phyloP scores from a whole-genome alignment of 176 grass and related monocot species.

The Chloris gayana region DNA sequence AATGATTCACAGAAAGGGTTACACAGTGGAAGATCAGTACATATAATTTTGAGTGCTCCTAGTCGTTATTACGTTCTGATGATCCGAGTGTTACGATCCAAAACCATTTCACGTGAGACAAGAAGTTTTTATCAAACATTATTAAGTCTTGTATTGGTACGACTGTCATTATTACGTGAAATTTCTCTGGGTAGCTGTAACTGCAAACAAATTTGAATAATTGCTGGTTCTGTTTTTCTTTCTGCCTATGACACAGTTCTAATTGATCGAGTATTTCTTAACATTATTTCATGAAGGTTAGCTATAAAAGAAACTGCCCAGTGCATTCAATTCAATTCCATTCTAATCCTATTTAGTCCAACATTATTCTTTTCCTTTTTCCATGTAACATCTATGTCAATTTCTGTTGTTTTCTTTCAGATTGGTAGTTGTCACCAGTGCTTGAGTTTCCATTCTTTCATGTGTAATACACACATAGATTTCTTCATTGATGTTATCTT shows the following conservation, averaged over 20 bases:
- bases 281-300: slow-evolving; percentile 14
- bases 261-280: neutral
- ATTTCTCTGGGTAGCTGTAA: neutral
- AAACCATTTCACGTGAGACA: slow-evolving; percentile 13
- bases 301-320: neutral
- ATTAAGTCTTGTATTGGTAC: neutral
- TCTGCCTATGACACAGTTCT: neutral
- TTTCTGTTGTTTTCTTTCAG: neutral
- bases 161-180: too few relatives aligned
- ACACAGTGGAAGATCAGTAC: neutral
- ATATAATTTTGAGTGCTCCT: neutral
- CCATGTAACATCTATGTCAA: neutral
- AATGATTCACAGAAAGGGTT: neutral
- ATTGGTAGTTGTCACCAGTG: neutral
- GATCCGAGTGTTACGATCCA: slow-evolving; percentile 5
- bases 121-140: slow-evolving; percentile 1
- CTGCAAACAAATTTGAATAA: neutral
- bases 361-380: neutral
- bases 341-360: neutral
- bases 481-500: slow-evolving; percentile 10
- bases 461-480: neutral
- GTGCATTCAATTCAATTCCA: slow-evolving; percentile 3
- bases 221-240: neutral
- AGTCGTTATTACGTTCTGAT: neutral
- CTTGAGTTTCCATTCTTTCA: neutral